A percentile compares a stretch with the other conserved stretches of the same genome.
phyloP scores from a whole-genome alignment of 2,329 filamentous ascomycete genomes.

The Colletotrichum filicis region DNA sequence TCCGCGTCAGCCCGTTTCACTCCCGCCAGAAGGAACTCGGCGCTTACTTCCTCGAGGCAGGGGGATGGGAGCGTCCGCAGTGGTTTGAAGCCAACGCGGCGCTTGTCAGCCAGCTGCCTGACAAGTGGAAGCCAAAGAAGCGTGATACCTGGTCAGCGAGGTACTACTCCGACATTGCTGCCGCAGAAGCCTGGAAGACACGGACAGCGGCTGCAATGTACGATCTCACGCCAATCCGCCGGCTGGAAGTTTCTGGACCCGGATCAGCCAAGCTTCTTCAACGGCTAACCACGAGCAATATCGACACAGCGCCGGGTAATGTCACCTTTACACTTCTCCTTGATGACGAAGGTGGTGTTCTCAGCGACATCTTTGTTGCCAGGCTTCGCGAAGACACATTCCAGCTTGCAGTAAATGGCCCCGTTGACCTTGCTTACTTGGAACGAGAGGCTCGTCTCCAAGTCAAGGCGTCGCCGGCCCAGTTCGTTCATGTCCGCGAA shows the following conservation, averaged over 20 bases:
- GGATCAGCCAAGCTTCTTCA: slow-evolving; percentile 67
- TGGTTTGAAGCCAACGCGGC: slow-evolving; percentile 69
- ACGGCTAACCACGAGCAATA: slow-evolving; percentile 60
- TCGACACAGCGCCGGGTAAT: slow-evolving; percentile 57
- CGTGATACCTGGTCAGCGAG: slow-evolving; percentile 68
- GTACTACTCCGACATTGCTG: slow-evolving; percentile 68
- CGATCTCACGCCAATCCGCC: slow-evolving; percentile 69
- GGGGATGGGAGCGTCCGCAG: slow-evolving; percentile 71
- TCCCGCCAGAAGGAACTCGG: slow-evolving; percentile 64
- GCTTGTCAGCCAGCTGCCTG: slow-evolving; percentile 61
- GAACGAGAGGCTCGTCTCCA: slow-evolving; percentile 62
- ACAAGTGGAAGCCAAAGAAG: slow-evolving; percentile 63
- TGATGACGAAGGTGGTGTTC: slow-evolving; percentile 62
- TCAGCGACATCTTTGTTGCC: slow-evolving; percentile 67
- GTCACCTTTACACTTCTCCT: slow-evolving; percentile 69
- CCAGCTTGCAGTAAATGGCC: slow-evolving; percentile 67
- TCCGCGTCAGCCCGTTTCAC: slow-evolving; percentile 70
- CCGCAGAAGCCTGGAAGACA: slow-evolving; percentile 73
- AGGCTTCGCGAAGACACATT: slow-evolving; percentile 60
- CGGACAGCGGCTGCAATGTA: slow-evolving; percentile 71
- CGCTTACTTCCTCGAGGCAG: slow-evolving; percentile 68
- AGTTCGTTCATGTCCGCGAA: slow-evolving; percentile 65
- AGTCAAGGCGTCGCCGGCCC: slow-evolving; percentile 48
- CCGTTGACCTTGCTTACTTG: slow-evolving; percentile 65
- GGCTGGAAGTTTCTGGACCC: slow-evolving; percentile 67